Conservation (phyloP, 768 basidiomycete genomes). For the Mycena latifolia region DNA sequence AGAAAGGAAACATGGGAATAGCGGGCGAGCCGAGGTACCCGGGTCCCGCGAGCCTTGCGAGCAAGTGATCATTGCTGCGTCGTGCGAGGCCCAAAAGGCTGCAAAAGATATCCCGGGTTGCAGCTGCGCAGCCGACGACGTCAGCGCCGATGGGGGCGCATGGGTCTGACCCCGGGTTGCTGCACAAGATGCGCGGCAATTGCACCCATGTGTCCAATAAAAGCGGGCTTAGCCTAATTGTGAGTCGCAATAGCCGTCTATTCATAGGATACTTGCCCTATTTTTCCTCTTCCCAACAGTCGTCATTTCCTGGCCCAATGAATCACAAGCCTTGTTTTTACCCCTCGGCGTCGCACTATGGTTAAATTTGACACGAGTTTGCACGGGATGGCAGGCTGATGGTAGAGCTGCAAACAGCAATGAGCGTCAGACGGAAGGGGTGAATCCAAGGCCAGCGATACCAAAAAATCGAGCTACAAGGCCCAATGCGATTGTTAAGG, state of each 20-base stretch:
- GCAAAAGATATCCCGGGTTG: not conserved
- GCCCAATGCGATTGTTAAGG: not conserved
- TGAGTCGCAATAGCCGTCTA: not conserved
- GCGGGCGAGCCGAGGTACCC: not conserved
- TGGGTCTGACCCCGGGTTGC: not conserved
- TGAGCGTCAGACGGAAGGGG: not conserved
- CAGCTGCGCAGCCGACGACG: not conserved
- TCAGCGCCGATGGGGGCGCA: not conserved
- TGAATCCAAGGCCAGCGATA: not conserved
- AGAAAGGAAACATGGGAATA: conserved; percentile 4
- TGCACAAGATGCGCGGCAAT: not conserved
- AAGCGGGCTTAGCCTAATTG: conserved; percentile 10
- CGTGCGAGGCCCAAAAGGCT: not conserved
- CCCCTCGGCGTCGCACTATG: not conserved
- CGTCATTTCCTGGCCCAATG: not conserved
- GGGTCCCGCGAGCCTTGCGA: not conserved
- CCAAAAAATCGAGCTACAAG: not conserved
- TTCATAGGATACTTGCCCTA: not conserved
- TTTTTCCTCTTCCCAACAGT: not conserved
- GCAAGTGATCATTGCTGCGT: not conserved
- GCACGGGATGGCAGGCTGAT: too few relatives aligned
- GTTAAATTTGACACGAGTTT: too few relatives aligned
- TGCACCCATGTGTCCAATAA: conserved; percentile 1
- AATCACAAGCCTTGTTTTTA: conserved; percentile 1
- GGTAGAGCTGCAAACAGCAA: too few relatives aligned